phyloP scores from a whole-genome alignment of 192 early-diverging fungal species.

The Dispira simplex region DNA sequence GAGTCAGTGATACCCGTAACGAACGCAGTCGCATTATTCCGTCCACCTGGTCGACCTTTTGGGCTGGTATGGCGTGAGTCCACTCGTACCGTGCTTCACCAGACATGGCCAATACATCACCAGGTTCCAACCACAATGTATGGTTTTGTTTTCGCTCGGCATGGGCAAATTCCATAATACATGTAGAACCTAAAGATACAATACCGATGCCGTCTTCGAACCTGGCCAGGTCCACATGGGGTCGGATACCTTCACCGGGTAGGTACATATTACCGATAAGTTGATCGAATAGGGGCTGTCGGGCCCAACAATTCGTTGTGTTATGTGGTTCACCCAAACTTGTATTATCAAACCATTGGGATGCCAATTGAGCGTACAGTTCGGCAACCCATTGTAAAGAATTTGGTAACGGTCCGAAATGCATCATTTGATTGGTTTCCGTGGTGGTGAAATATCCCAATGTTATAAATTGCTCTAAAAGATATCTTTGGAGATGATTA shows the following conservation, averaged over 20 bases:
- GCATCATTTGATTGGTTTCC: not conserved
- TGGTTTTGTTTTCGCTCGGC: not conserved
- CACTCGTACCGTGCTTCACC: constrained; percentile 32
- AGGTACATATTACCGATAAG: constrained; percentile 34
- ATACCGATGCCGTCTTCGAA: constrained; percentile 35
- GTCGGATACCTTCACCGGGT: constrained; percentile 30
- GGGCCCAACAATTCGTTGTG: not conserved
- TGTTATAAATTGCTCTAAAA: not conserved
- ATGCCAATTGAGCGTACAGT: not conserved
- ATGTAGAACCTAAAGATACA: constrained; percentile 22
- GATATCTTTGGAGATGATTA: not conserved
- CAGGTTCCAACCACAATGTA: constrained; percentile 17
- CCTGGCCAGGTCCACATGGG: constrained; percentile 34
- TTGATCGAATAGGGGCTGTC: constrained; percentile 24
- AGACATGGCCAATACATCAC: constrained; percentile 27
- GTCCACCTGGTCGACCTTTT: constrained; percentile 13
- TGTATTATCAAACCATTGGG: not conserved
- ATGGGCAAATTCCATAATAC: constrained; percentile 23
- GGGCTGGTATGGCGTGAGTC: constrained; percentile 32
- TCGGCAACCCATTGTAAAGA: not conserved
- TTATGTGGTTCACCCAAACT: not conserved
- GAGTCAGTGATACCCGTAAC: not conserved
- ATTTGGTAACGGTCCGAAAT: not conserved
- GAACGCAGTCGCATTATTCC: not conserved
- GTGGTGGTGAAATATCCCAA: constrained; percentile 2